Conservation (phyloP, 495 filamentous ascomycete genomes). For the Penicillium robsamsonii region DNA sequence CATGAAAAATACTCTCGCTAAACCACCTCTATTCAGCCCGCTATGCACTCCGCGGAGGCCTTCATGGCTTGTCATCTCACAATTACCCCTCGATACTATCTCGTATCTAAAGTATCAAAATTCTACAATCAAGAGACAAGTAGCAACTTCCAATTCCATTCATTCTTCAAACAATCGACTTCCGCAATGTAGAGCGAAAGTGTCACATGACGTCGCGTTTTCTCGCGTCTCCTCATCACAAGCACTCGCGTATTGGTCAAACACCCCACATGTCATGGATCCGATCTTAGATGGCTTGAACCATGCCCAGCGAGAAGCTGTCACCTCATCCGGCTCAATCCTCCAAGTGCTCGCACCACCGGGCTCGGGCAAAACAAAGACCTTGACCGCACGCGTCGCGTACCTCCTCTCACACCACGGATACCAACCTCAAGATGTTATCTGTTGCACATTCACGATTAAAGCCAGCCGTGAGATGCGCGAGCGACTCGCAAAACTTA, state of each 20-base stretch:
- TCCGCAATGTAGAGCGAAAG: not conserved
- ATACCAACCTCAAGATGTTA: constrained; percentile 83
- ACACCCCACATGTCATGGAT: constrained; percentile 34
- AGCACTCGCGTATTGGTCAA: not conserved
- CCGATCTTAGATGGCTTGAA: constrained; percentile 76
- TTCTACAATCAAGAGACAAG: not conserved
- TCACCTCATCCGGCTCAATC: constrained; percentile 72
- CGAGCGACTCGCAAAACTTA: constrained; percentile 71
- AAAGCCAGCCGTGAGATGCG: constrained; percentile 98
- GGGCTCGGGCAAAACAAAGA: constrained; percentile 93
- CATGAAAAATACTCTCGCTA: not conserved
- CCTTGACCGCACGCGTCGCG: constrained; percentile 88
- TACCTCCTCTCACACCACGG: constrained; percentile 82
- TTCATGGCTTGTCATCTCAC: not conserved
- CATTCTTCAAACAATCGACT: not conserved
- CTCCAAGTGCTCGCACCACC: constrained; percentile 89
- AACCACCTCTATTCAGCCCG: not conserved
- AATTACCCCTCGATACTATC: not conserved
- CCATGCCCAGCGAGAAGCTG: constrained; percentile 76
- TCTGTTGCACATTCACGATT: constrained; percentile 97
- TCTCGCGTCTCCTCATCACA: constrained; percentile 18
- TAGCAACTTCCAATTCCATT: not conserved
- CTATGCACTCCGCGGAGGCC: not conserved
- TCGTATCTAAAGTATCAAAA: not conserved
- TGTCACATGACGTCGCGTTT: constrained; percentile 36